Evolutionary conservation across 768 basidiomycete genomes (phyloP).

Genomic region (Sarcomyxa edulis): DNA sequence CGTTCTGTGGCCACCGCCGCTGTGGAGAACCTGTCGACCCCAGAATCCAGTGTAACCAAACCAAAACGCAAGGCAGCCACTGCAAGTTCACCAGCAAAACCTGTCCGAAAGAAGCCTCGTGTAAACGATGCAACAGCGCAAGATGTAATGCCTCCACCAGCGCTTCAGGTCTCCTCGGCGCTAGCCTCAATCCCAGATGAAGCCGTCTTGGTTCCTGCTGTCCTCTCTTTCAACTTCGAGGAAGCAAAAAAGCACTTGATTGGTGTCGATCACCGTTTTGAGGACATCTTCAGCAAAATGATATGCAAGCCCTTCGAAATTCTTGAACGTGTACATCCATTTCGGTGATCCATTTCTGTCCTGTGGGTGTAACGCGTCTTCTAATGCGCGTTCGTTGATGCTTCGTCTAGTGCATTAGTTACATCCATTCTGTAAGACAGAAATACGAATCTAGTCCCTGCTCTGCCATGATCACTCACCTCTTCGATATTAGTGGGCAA

Average conservation of each 20-base stretch:
- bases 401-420: conserved; percentile 49
- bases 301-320: conserved; percentile 75
- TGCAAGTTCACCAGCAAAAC: conserved; percentile 2
- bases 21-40: conserved; percentile 4
- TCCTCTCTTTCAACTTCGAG: conserved; percentile 71
- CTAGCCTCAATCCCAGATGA: conserved; percentile 11
- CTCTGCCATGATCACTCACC: not conserved
- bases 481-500: conserved; percentile 43
- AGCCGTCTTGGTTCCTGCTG: conserved; percentile 53
- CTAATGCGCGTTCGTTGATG: not conserved
- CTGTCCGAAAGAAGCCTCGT: conserved; percentile 7
- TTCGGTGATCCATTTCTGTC: conserved; percentile 41
- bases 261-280: conserved; percentile 63
- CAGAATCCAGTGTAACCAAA: conserved; percentile 6
- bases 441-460: not conserved
- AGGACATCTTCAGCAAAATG: conserved; percentile 56
- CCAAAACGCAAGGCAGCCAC: conserved; percentile 15
- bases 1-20: conserved; percentile 11
- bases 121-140: conserved; percentile 1
- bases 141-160: conserved; percentile 7
- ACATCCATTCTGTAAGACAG: conserved; percentile 63
- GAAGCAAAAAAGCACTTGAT: conserved; percentile 72
- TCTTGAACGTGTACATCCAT: conserved; percentile 76
- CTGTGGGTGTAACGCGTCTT: not conserved
- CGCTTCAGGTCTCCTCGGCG: conserved; percentile 14